Percentiles rank a stretch among this genome's conserved stretches.
These are phyloP conservation scores for Penicillium polonicum DNA, from an alignment of 2,329 filamentous ascomycete species.

Conservation along the genomic window DNA sequence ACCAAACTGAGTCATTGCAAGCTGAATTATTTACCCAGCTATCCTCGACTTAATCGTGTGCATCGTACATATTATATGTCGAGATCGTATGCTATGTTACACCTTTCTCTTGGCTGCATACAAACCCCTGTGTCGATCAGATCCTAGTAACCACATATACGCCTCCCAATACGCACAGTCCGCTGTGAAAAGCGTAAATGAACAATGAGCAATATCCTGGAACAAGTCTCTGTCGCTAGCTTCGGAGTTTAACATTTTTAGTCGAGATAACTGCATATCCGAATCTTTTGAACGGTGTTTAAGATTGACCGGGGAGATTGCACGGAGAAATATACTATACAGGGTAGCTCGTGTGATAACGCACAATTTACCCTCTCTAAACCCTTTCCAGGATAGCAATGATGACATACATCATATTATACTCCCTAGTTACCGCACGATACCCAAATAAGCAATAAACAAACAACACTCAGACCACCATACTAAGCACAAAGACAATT, in stretches of 20 bases:
- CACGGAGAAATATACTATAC: not conserved
- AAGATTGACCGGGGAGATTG: not conserved
- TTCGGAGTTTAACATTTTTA: not conserved
- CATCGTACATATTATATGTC: not conserved
- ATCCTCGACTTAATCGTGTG: not conserved
- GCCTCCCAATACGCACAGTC: not conserved
- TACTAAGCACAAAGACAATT: constrained; percentile 1
- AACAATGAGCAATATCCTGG: not conserved
- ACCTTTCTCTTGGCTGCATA: constrained; percentile 18
- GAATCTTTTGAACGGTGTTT: not conserved
- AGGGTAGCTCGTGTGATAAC: not conserved
- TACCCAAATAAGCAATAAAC: constrained; percentile 1
- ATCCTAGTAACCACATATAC: not conserved
- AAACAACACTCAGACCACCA: not conserved
- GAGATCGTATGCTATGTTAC: not conserved
- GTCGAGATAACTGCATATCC: not conserved
- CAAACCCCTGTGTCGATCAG: constrained; percentile 22
- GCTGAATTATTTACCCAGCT: not conserved
- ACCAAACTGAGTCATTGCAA: not conserved
- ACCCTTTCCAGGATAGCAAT: not conserved
- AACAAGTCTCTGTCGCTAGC: not conserved
- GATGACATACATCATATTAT: not conserved
- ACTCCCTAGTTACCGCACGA: not conserved
- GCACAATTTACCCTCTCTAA: not conserved
- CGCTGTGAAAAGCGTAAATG: not conserved